A percentile compares a stretch with the other conserved stretches of the same genome.
phyloP scores from a whole-genome alignment of 2,329 filamentous ascomycete genomes.

The Beauveria sp. region DNA sequence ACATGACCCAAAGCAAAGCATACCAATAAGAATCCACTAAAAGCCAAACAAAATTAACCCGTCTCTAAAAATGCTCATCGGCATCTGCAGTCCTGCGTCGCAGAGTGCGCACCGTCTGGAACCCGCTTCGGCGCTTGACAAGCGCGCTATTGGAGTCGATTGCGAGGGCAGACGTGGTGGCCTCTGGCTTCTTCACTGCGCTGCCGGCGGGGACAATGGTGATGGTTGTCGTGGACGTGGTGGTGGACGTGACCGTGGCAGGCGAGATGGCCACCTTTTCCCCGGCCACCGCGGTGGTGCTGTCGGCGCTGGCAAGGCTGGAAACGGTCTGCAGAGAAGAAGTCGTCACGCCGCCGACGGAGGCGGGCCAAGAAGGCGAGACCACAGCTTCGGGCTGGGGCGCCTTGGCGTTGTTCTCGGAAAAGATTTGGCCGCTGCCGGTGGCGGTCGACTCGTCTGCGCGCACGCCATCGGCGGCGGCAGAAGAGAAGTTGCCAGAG shows the following conservation, averaged over 20 bases:
- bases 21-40: neutral
- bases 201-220: neutral
- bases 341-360: neutral
- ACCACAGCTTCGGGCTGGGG: too few species aligned
- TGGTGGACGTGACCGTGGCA: too few species aligned
- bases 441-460: too few species aligned
- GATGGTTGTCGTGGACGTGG: neutral
- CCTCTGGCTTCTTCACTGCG: neutral
- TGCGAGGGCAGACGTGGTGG: neutral
- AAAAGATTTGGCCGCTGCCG: too few species aligned
- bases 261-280: neutral
- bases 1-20: neutral
- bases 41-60: neutral
- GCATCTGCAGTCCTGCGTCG: neutral
- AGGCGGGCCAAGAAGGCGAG: neutral
- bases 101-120: neutral
- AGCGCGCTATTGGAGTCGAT: neutral
- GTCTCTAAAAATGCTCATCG: neutral
- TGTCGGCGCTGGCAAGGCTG: neutral
- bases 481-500: too few species aligned
- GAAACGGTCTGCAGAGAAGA: neutral
- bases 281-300: neutral
- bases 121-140: neutral
- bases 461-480: too few species aligned
- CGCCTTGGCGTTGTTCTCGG: neutral